Evolutionary conservation across 192 early-diverging fungal genomes (phyloP).

Genomic region (Gaertneriomyces sp.): DNA sequence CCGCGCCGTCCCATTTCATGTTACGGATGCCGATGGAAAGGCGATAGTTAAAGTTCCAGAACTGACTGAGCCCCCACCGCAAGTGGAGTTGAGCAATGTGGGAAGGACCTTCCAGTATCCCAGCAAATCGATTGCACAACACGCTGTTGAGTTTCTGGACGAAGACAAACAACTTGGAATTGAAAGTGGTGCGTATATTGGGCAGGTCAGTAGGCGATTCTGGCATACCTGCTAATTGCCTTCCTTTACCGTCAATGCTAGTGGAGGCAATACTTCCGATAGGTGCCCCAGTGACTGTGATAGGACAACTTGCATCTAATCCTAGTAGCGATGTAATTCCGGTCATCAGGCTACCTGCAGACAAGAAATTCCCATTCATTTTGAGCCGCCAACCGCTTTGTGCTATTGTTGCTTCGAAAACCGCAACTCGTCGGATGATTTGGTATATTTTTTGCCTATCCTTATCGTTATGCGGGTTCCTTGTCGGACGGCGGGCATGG

Average conservation of each 20-base stretch:
- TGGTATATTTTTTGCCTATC: not conserved
- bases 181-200: conserved; percentile 3
- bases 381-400: not conserved
- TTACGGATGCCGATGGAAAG: not conserved
- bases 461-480: not conserved
- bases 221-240: not conserved
- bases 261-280: conserved; percentile 3
- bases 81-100: not conserved
- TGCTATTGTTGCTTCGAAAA: not conserved
- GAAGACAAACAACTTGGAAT: not conserved
- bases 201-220: not conserved
- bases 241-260: conserved; percentile 6
- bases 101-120: not conserved
- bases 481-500: not conserved
- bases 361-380: conserved; percentile 1
- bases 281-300: not conserved
- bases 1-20: not conserved
- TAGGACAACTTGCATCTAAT: not conserved
- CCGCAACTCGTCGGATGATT: not conserved
- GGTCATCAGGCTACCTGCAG: not conserved
- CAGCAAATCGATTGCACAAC: not conserved
- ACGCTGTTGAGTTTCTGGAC: not conserved
- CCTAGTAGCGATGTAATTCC: not conserved
- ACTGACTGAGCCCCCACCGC: not conserved
- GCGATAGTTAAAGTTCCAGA: not conserved